Conservation (phyloP, 805 yeast genomes). For the Teunomyces gatunensis region DNA sequence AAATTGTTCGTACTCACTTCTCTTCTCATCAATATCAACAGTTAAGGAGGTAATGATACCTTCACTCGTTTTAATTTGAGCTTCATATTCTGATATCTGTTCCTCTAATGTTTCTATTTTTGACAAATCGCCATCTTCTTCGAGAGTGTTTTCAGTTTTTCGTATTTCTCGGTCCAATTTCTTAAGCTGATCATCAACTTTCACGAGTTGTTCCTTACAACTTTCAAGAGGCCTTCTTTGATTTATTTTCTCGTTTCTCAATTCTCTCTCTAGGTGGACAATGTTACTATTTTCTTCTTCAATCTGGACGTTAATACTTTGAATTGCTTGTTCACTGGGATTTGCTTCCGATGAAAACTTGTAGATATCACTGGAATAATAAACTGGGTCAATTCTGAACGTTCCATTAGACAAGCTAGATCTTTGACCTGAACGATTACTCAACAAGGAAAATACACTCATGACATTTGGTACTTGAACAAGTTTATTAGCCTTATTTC, state of each 20-base stretch:
- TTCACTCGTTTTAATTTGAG: slow-evolving; percentile 24
- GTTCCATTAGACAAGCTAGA: slow-evolving; percentile 40
- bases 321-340: slow-evolving; percentile 12
- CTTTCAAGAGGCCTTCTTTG: slow-evolving; percentile 8
- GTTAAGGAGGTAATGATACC: slow-evolving; percentile 28
- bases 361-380: slow-evolving; percentile 31
- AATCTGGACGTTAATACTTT: slow-evolving; percentile 10
- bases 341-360: slow-evolving; percentile 26
- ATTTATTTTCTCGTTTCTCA: slow-evolving; percentile 7
- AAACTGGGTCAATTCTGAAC: slow-evolving; percentile 53
- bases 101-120: slow-evolving; percentile 36
- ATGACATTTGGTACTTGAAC: slow-evolving; percentile 37
- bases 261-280: slow-evolving; percentile 5
- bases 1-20: slow-evolving; percentile 5
- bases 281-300: slow-evolving; percentile 7
- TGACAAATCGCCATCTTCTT: slow-evolving; percentile 45
- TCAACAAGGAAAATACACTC: slow-evolving; percentile 42
- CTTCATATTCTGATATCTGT: slow-evolving; percentile 28
- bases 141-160: slow-evolving; percentile 36
- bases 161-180: slow-evolving; percentile 13
- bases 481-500: slow-evolving; percentile 48
- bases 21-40: slow-evolving; percentile 17
- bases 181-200: slow-evolving; percentile 2
- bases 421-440: slow-evolving; percentile 45
- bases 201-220: slow-evolving; percentile 8